Evolutionary conservation across 2,329 filamentous ascomycete genomes (phyloP).

Genomic region (Neoscytalidium dimidiatum): DNA sequence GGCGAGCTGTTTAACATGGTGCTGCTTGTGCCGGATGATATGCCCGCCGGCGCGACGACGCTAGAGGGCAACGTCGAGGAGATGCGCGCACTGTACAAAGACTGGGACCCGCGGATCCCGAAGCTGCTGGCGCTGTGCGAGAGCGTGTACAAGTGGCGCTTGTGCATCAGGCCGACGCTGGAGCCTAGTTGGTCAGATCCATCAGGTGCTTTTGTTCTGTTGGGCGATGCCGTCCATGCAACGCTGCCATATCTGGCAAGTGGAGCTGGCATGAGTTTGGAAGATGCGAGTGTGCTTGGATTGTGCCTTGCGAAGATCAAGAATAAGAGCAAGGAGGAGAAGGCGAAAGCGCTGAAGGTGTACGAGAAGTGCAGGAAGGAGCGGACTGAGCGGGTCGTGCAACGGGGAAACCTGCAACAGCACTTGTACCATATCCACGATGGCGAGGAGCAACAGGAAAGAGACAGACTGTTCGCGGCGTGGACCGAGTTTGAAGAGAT

Average conservation of each 20-base stretch:
- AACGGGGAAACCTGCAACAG: slow-evolving; percentile 62
- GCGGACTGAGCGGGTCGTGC: slow-evolving; percentile 62
- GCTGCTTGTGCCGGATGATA: slow-evolving; percentile 52
- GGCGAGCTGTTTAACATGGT: slow-evolving; percentile 55
- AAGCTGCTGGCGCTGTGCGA: slow-evolving; percentile 61
- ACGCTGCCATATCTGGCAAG: slow-evolving; percentile 64
- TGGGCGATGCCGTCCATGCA: slow-evolving; percentile 66
- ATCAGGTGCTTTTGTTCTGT: slow-evolving; percentile 58
- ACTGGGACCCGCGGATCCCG: slow-evolving; percentile 57
- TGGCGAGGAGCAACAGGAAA: slow-evolving; percentile 56
- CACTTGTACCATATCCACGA: slow-evolving; percentile 64
- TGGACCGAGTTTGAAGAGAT: slow-evolving; percentile 34
- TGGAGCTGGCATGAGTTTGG: slow-evolving; percentile 62
- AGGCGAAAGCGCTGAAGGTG: slow-evolving; percentile 42
- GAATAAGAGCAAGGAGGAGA: slow-evolving; percentile 33
- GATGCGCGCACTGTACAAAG: slow-evolving; percentile 55
- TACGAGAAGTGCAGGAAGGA: slow-evolving; percentile 62
- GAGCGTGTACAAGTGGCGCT: slow-evolving; percentile 62
- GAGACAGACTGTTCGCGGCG: slow-evolving; percentile 44
- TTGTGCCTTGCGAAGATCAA: slow-evolving; percentile 53
- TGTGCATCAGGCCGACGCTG: slow-evolving; percentile 58
- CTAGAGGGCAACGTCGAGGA: slow-evolving; percentile 55
- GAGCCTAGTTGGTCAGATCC: slow-evolving; percentile 59
- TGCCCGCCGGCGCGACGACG: slow-evolving; percentile 47
- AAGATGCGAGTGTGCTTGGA: slow-evolving; percentile 61